Evolutionary conservation across 2,329 filamentous ascomycete genomes (phyloP).

Genomic region (Ustulina deusta): DNA sequence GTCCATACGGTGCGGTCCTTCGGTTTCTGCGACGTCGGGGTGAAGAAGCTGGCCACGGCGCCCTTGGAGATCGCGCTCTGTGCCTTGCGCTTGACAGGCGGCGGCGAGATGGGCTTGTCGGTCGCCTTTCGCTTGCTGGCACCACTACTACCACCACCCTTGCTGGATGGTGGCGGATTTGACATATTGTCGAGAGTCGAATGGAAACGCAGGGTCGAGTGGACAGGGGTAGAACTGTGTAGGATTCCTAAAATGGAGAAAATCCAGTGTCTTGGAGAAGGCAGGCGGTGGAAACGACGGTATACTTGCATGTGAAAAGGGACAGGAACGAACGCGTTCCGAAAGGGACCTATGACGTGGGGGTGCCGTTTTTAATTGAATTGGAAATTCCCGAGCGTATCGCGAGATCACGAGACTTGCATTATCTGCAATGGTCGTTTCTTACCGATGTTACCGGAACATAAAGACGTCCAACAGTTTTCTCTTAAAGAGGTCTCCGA

Average conservation of each 20-base stretch:
- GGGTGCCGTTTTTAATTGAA: constrained; percentile 24
- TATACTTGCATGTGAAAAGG: constrained; percentile 16
- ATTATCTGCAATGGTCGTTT: constrained; percentile 8
- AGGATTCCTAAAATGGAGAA: not conserved
- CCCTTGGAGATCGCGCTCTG: constrained; percentile 67
- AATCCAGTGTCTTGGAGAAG: not conserved
- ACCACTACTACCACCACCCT: not conserved
- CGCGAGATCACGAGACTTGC: constrained; percentile 41
- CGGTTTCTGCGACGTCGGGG: constrained; percentile 84
- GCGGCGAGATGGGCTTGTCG: constrained; percentile 64
- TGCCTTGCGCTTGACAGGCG: constrained; percentile 64
- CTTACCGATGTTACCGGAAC: not conserved
- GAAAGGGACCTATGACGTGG: constrained; percentile 25
- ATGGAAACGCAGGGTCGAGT: not conserved
- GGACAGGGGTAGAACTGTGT: no score
- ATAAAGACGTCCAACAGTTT: constrained; percentile 10
- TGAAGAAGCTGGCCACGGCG: constrained; percentile 88
- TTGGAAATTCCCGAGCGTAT: constrained; percentile 7
- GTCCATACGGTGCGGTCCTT: constrained; percentile 80
- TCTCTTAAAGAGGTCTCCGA: not conserved
- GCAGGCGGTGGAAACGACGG: not conserved
- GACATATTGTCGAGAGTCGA: constrained; percentile 29
- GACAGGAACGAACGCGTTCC: constrained; percentile 19
- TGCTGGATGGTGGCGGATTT: constrained; percentile 30
- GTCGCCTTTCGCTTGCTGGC: constrained; percentile 45